phyloP scores from a whole-genome alignment of 2,329 filamentous ascomycete species.

The Elsinoe batatas region DNA sequence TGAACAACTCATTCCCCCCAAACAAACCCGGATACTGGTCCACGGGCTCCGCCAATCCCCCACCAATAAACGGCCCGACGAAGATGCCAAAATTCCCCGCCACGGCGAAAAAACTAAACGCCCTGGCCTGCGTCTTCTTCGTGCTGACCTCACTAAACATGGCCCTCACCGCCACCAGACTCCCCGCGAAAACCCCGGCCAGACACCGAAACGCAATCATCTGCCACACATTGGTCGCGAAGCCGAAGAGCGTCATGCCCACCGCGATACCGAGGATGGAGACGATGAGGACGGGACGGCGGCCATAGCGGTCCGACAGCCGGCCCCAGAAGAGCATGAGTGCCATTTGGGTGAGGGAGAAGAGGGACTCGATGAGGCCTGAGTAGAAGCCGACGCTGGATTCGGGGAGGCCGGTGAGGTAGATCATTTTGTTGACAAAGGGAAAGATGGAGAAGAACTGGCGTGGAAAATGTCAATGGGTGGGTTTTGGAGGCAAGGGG shows the following conservation, averaged over 20 bases:
- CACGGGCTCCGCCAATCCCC: constrained; percentile 57
- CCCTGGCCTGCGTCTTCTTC: constrained; percentile 57
- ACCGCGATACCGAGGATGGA: constrained; percentile 55
- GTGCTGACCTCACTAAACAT: constrained; percentile 70
- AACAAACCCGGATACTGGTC: constrained; percentile 53
- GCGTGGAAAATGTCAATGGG: not conserved
- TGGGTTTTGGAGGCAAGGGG: not conserved
- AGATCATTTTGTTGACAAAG: constrained; percentile 69
- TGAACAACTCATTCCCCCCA: constrained; percentile 47
- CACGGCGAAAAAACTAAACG: constrained; percentile 71
- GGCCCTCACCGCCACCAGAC: constrained; percentile 62
- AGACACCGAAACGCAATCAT: constrained; percentile 65
- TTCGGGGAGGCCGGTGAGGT: constrained; percentile 52
- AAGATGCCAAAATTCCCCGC: constrained; percentile 29
- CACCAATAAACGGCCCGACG: constrained; percentile 39
- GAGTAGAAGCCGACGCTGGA: constrained; percentile 71
- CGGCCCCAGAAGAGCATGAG: constrained; percentile 68
- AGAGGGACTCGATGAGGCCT: constrained; percentile 61
- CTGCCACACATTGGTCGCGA: constrained; percentile 57
- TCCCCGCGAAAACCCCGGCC: constrained; percentile 65
- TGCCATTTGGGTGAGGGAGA: constrained; percentile 65
- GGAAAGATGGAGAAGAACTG: constrained; percentile 70
- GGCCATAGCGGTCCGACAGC: constrained; percentile 57
- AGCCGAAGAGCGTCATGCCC: constrained; percentile 56
- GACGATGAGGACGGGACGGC: constrained; percentile 61